These are phyloP conservation scores for Helicostylum pulchrum DNA, from an alignment of 192 early-diverging fungal species.

Conservation along the genomic window DNA sequence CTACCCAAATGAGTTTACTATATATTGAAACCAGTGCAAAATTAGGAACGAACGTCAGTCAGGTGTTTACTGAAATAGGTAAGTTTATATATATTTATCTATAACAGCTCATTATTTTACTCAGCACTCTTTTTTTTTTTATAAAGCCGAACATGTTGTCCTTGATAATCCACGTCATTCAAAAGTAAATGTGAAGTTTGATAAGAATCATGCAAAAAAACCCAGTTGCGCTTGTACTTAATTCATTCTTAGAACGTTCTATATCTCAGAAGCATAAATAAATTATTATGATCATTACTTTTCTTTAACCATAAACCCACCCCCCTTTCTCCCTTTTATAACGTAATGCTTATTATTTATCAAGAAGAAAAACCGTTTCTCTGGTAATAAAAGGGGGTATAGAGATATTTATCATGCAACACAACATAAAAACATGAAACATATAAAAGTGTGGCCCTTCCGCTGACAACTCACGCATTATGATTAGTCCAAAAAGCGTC, in stretches of 20 bases:
- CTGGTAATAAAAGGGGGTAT: too few relatives aligned
- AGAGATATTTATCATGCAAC: too few relatives aligned
- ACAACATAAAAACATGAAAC: too few relatives aligned
- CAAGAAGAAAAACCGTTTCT: too few relatives aligned
- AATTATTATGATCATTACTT: too few relatives aligned
- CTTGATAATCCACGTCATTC: neutral
- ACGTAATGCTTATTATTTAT: too few relatives aligned
- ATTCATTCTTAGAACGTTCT: neutral
- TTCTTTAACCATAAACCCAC: too few relatives aligned
- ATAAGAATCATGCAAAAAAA: neutral
- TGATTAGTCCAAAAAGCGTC: too few relatives aligned
- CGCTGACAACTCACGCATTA: too few relatives aligned
- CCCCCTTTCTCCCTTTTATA: too few relatives aligned
- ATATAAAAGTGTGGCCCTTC: too few relatives aligned
- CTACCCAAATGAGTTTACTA: slow-evolving; percentile 68
- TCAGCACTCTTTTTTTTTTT: neutral
- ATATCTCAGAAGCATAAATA: too few relatives aligned
- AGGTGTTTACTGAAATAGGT: slow-evolving; percentile 87
- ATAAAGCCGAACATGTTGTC: neutral
- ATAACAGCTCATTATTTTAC: neutral
- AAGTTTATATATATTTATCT: slow-evolving; percentile 7
- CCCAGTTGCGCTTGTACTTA: neutral
- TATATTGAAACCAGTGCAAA: slow-evolving; percentile 91
- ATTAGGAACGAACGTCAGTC: slow-evolving; percentile 77
- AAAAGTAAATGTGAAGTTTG: neutral